Percentiles rank a stretch among this genome's conserved stretches.
phyloP scores from a whole-genome alignment of 306 rosid genomes.

The Potentilla sterilis region DNA sequence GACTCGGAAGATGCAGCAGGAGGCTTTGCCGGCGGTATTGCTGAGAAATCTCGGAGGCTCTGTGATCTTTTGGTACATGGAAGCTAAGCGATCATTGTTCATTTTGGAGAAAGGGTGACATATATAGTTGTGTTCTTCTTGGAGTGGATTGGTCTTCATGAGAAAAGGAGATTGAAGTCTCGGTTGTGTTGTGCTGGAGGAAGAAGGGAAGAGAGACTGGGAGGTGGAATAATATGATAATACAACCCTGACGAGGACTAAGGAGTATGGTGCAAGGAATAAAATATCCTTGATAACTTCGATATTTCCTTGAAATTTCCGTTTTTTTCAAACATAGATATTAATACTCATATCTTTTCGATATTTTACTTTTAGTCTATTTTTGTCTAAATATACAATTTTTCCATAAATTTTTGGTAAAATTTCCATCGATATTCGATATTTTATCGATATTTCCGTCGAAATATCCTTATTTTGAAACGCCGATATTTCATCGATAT shows the following conservation, averaged over 20 bases:
- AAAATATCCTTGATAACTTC: too few relatives aligned
- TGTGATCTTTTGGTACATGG: slow-evolving; percentile 40
- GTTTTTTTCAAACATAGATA: too few relatives aligned
- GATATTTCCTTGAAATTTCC: too few relatives aligned
- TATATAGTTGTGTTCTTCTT: slow-evolving; percentile 22
- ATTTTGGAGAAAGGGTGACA: slow-evolving; percentile 25
- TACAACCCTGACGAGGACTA: background rate
- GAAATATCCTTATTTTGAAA: too few relatives aligned
- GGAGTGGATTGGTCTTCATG: slow-evolving; percentile 23
- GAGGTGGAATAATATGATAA: too few relatives aligned
- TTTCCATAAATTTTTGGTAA: too few relatives aligned
- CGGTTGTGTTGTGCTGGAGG: background rate
- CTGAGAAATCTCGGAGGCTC: slow-evolving; percentile 48
- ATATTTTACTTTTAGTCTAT: too few relatives aligned
- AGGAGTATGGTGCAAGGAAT: background rate
- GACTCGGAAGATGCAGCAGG: slow-evolving; percentile 53
- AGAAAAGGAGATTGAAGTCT: background rate
- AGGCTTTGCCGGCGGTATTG: slow-evolving; percentile 43
- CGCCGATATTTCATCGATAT: too few relatives aligned
- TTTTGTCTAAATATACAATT: too few relatives aligned
- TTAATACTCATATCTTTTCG: too few relatives aligned
- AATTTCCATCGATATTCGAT: too few relatives aligned
- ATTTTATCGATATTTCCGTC: too few relatives aligned
- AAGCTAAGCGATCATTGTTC: slow-evolving; percentile 34
- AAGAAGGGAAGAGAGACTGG: background rate